Base-by-base conservation (phyloP, 495 filamentous ascomycete species). In the Cercophora sp. region DNA sequence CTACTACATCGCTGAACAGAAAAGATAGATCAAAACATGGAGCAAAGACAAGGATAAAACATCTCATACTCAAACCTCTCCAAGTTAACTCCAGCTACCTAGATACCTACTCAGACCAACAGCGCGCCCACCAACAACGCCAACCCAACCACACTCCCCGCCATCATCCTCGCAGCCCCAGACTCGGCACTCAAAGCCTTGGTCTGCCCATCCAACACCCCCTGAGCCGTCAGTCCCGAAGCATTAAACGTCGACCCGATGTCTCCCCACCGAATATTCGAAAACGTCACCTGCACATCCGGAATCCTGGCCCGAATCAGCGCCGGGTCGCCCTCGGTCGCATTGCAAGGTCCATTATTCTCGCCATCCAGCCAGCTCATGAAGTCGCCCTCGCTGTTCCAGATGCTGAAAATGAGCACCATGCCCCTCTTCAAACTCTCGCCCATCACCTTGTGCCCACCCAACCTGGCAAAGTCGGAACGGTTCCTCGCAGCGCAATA, bases 281-380 rank as follows among this genome's bases (percentile, higher is more conserved):
- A 80, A 66, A 78, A 85, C 13, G 71, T 76, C 11, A 86, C 80
- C 22, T 71, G 70, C 18, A 79, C 68, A 34, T 76, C 69, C 1
- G 78, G 64, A 31, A 70, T 60, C 20, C 75, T 67, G 15, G 63
- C 45, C 56, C 71, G 63, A 39, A 87, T 77, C n/a, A 60, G 69
- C 2, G 56, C 52, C 2, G 81, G 81, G 42, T 72, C 70, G 27
- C 74, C 73, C 32, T 77, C 69, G 15, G 75, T 74, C 2, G 68
- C 75, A 52, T 75, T 81, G 61, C 85, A 88, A 23, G 84, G 83
- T 2, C 84, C 83, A 16, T 77, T 69, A 32, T 57, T 66, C 5
- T 68, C 70, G 35, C 72, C 68, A 58, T 87, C 84, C 10, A 87
- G 64, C 83, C 83, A 87, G 35, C 72, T 72, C 84, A 86, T 86